Evolutionary conservation across 768 basidiomycete genomes (phyloP).

Genomic region (Boletus coccyginus): DNA sequence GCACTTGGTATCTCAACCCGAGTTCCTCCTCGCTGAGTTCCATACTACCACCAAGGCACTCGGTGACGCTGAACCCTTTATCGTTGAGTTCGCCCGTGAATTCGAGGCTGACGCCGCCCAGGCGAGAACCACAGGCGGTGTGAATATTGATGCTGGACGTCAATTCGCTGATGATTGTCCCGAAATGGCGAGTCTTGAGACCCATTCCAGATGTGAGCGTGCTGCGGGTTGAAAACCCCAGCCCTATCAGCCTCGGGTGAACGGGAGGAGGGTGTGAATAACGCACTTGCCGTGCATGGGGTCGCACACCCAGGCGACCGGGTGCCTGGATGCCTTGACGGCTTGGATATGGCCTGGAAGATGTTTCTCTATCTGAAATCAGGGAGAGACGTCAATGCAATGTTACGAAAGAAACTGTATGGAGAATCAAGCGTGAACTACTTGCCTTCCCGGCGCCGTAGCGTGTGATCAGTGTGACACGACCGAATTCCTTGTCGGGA

Average conservation of each 20-base stretch:
- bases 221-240: constrained; percentile 36
- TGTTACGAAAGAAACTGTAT: background rate
- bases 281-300: constrained; percentile 98
- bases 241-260: background rate
- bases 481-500: constrained; percentile 75
- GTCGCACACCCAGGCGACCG: constrained; percentile 93
- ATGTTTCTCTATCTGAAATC: constrained; percentile 62
- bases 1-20: constrained; percentile 83
- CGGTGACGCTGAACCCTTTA: constrained; percentile 93
- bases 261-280: background rate
- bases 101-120: constrained; percentile 85
- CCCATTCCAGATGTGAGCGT: constrained; percentile 79
- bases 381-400: background rate
- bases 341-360: constrained; percentile 79
- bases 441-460: constrained; percentile 86
- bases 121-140: constrained; percentile 61
- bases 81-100: constrained; percentile 90
- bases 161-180: constrained; percentile 85
- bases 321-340: constrained; percentile 78
- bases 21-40: constrained; percentile 86
- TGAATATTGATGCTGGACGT: constrained; percentile 82
- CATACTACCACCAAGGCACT: constrained; percentile 97
- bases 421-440: background rate
- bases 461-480: constrained; percentile 87
- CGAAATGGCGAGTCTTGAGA: constrained; percentile 89